Evolutionary conservation across 345 rosid genomes (phyloP).

Genomic region (Citrus cavaleriei): DNA sequence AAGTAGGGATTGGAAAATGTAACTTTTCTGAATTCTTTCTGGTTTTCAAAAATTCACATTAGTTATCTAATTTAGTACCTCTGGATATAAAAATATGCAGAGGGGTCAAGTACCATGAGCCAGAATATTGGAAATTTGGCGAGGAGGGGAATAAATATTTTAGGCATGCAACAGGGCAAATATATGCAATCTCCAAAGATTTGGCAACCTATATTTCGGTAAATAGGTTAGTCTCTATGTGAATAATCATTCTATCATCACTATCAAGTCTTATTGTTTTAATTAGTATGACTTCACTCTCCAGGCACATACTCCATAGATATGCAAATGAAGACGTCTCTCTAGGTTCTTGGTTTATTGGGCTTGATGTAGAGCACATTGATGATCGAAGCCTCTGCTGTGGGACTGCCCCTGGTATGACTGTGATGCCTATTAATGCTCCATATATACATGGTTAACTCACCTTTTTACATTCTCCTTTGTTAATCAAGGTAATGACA

Average conservation of each 20-base stretch:
- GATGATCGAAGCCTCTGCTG: conserved; percentile 96
- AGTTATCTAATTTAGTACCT: neutral
- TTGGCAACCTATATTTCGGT: conserved; percentile 85
- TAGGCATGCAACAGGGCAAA: conserved; percentile 94
- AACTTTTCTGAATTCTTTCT: neutral
- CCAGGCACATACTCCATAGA: conserved; percentile 77
- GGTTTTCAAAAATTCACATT: neutral
- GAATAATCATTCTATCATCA: neutral
- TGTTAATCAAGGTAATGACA: neutral
- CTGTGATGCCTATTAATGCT: neutral
- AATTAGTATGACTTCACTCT: conserved; percentile 7
- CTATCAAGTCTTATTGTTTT: neutral
- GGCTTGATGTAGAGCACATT: conserved; percentile 88
- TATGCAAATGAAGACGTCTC: conserved; percentile 97
- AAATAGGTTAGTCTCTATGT: conserved; percentile 46
- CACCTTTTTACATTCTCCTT: neutral
- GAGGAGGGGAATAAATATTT: conserved; percentile 94
- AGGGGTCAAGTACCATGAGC: conserved; percentile 86
- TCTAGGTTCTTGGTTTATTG: conserved; percentile 94
- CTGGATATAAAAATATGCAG: conserved; percentile 33
- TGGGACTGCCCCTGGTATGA: conserved; percentile 83
- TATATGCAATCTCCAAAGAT: conserved; percentile 91
- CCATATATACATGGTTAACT: neutral
- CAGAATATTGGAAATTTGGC: conserved; percentile 97
- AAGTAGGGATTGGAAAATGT: conserved; percentile 45